Evolutionary conservation across 2,329 filamentous ascomycete genomes (phyloP).

Genomic region (Alternaria rosae): DNA sequence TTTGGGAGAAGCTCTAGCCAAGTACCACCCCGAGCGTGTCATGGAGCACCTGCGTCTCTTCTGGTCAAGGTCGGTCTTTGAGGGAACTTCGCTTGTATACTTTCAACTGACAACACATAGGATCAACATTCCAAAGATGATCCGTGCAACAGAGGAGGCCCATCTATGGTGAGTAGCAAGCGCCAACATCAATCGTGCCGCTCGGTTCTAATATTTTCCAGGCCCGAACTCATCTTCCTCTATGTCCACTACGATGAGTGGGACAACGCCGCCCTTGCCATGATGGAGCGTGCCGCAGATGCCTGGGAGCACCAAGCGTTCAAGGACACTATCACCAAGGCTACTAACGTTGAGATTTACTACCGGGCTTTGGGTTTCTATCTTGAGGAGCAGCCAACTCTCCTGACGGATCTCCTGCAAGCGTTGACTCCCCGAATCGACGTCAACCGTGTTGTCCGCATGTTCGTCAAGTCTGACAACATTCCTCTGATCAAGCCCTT

Average conservation of each 20-base stretch:
- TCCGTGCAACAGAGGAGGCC: slow-evolving; percentile 89
- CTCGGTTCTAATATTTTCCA: neutral
- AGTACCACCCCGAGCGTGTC: slow-evolving; percentile 92
- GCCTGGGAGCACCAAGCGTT: slow-evolving; percentile 99
- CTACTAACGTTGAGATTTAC: slow-evolving; percentile 98
- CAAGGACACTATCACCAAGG: slow-evolving; percentile 98
- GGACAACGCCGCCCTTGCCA: slow-evolving; percentile 94
- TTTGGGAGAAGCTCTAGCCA: slow-evolving; percentile 88
- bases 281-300: slow-evolving; percentile 97
- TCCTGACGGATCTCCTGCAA: slow-evolving; percentile 94
- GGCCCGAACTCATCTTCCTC: slow-evolving; percentile 94
- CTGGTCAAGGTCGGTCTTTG: slow-evolving; percentile 63
- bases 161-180: slow-evolving; percentile 69
- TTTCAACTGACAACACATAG: slow-evolving; percentile 59
- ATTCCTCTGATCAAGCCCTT: slow-evolving; percentile 98
- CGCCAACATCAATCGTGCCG: neutral
- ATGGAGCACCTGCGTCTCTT: slow-evolving; percentile 99
- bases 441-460: slow-evolving; percentile 97
- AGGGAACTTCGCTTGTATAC: neutral
- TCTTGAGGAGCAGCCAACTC: slow-evolving; percentile 92
- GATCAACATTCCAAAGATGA: slow-evolving; percentile 98
- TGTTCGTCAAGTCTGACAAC: slow-evolving; percentile 99
- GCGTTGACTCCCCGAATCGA: slow-evolving; percentile 92
- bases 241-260: slow-evolving; percentile 99
- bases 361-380: slow-evolving; percentile 98